These are phyloP conservation scores for Aspergillus hortae DNA, from an alignment of 2,329 filamentous ascomycete species.

Conservation along the genomic window DNA sequence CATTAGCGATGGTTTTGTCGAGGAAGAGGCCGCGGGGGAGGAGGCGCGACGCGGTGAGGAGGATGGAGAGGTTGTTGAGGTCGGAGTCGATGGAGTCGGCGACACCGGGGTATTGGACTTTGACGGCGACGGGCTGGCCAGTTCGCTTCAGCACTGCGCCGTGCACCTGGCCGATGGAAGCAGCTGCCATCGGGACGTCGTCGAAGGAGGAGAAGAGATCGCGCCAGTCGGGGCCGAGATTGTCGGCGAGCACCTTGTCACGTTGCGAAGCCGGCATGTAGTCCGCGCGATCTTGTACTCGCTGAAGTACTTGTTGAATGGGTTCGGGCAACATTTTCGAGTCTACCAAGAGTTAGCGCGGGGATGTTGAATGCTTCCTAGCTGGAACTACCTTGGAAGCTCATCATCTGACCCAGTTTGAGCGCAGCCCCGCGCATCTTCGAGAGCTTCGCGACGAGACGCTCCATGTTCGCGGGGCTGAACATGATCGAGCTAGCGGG, in stretches of 20 bases:
- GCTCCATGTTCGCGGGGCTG: slow-evolving; percentile 85
- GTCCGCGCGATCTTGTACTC: slow-evolving; percentile 93
- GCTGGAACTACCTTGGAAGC: slow-evolving; percentile 64
- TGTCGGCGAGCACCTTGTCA: slow-evolving; percentile 73
- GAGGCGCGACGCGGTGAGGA: slow-evolving; percentile 84
- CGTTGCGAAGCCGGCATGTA: slow-evolving; percentile 97
- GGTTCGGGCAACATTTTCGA: slow-evolving; percentile 86
- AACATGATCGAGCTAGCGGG: slow-evolving; percentile 74
- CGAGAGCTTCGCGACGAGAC: slow-evolving; percentile 86
- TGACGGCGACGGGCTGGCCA: slow-evolving; percentile 79
- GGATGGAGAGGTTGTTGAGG: slow-evolving; percentile 84
- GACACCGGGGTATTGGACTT: slow-evolving; percentile 96
- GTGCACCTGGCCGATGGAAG: slow-evolving; percentile 96
- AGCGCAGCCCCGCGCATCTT: slow-evolving; percentile 96
- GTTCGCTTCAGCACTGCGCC: slow-evolving; percentile 73
- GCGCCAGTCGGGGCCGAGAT: slow-evolving; percentile 81
- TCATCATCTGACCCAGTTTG: slow-evolving; percentile 97
- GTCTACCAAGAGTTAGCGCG: slow-evolving; percentile 51
- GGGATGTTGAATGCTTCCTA: neutral
- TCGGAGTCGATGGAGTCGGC: slow-evolving; percentile 95
- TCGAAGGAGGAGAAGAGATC: slow-evolving; percentile 80
- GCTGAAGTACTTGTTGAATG: slow-evolving; percentile 84
- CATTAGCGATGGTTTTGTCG: slow-evolving; percentile 96
- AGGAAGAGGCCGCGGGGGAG: slow-evolving; percentile 90
- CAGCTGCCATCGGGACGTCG: slow-evolving; percentile 87